Conservation (phyloP, 129 eudicot species). For the Lonicera japonica region DNA sequence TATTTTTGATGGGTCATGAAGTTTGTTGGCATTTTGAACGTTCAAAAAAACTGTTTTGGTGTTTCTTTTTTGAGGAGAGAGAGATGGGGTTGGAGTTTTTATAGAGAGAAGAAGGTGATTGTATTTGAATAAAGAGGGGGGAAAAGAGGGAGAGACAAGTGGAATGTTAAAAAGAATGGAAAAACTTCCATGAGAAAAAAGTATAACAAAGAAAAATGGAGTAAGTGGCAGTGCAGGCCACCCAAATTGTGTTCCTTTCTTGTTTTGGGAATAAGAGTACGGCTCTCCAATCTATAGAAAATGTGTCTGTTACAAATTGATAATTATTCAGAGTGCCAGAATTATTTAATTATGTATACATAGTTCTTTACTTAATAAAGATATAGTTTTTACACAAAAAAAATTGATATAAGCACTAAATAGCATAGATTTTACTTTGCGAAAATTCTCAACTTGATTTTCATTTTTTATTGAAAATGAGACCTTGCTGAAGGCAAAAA, state of each 20-base stretch:
- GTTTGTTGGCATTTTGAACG: constrained; percentile 29
- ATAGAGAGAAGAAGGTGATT: neutral
- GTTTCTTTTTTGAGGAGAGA: neutral
- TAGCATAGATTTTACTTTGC: too few species aligned
- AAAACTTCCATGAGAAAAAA: neutral
- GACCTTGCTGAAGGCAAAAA: too few species aligned
- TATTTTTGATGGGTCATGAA: constrained; percentile 21
- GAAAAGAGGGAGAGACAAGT: neutral
- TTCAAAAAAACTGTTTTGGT: neutral
- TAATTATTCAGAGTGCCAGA: too few species aligned
- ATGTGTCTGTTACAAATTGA: too few species aligned
- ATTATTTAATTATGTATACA: too few species aligned
- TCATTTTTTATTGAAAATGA: too few species aligned
- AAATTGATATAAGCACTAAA: too few species aligned
- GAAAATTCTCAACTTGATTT: too few species aligned
- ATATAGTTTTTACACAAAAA: too few species aligned
- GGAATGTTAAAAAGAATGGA: constrained; percentile 6
- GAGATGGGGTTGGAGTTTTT: neutral
- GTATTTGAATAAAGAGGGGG: constrained; percentile 15
- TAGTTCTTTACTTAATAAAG: too few species aligned
- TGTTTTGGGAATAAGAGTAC: constrained; percentile 19
- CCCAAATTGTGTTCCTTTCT: constrained; percentile 15
- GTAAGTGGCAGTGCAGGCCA: constrained; percentile 21
- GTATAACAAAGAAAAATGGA: constrained; percentile 13
- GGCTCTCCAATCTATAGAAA: too few species aligned